Evolutionary conservation across 257 asterid genomes (phyloP).

Genomic region (Solanum sparsipilum): DNA sequence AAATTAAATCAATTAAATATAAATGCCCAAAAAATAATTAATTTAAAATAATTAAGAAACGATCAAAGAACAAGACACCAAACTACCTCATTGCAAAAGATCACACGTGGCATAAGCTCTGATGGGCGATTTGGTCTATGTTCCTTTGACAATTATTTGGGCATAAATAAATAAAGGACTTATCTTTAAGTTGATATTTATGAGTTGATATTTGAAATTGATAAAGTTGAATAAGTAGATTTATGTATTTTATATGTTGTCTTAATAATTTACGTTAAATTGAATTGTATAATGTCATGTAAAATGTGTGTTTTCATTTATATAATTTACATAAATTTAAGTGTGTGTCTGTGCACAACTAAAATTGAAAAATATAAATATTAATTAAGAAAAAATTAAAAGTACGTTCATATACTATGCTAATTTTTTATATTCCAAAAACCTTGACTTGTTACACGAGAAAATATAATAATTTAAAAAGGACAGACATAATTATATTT

Average conservation of each 20-base stretch:
- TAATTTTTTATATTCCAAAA: background rate
- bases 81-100: background rate
- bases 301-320: background rate
- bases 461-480: background rate
- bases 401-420: no score
- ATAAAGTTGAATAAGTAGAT: accelerated
- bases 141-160: background rate
- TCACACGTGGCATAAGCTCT: background rate
- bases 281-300: background rate
- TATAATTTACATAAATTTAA: background rate
- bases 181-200: no score
- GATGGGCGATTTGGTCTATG: background rate
- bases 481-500: background rate
- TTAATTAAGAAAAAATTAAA: background rate
- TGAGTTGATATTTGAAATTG: no score
- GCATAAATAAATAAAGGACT: background rate
- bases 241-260: no score
- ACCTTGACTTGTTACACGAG: background rate
- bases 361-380: background rate
- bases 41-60: background rate
- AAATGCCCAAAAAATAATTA: background rate
- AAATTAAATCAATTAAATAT: background rate
- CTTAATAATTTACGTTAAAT: accelerated
- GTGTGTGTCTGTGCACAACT: accelerated
- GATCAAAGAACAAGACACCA: background rate